A percentile compares a stretch with the other conserved stretches of the same genome.
Evolutionary conservation across 2,329 filamentous ascomycete species (phyloP).

Genomic region (Rhynchosporium agropyri): DNA sequence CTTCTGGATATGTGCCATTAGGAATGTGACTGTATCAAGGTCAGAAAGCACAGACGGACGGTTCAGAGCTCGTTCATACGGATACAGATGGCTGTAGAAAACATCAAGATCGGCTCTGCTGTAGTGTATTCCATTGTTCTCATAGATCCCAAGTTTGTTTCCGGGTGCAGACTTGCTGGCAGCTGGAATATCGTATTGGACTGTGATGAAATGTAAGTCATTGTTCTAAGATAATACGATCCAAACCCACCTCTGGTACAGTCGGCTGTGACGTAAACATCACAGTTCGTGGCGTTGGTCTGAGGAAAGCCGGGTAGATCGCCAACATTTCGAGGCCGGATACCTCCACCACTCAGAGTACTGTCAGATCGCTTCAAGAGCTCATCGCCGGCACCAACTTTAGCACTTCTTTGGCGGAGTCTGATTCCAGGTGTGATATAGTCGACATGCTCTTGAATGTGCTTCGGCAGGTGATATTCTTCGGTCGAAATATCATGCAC

Average conservation of each 20-base stretch:
- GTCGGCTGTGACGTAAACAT: conserved; percentile 34
- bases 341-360: conserved; percentile 9
- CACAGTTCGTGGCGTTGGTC: conserved; percentile 33
- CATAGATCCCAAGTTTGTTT: conserved; percentile 52
- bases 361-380: conserved; percentile 22
- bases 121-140: conserved; percentile 50
- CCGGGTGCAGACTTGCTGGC: conserved; percentile 42
- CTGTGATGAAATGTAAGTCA: conserved; percentile 22
- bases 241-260: conserved; percentile 33
- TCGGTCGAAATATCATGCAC: conserved; percentile 37
- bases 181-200: conserved; percentile 49
- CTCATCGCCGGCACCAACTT: conserved; percentile 16
- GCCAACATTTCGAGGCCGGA: conserved; percentile 23
- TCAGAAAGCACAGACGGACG: not conserved
- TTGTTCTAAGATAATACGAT: not conserved
- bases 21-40: conserved; percentile 42
- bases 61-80: conserved; percentile 22
- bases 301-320: conserved; percentile 34
- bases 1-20: conserved; percentile 46
- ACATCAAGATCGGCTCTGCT: conserved; percentile 48
- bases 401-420: conserved; percentile 42
- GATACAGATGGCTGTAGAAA: conserved; percentile 45
- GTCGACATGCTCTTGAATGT: conserved; percentile 53
- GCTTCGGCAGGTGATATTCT: conserved; percentile 53
- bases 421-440: conserved; percentile 60